Base-by-base conservation (phyloP, 495 filamentous ascomycete species). In the Jackrogersella minutella region DNA sequence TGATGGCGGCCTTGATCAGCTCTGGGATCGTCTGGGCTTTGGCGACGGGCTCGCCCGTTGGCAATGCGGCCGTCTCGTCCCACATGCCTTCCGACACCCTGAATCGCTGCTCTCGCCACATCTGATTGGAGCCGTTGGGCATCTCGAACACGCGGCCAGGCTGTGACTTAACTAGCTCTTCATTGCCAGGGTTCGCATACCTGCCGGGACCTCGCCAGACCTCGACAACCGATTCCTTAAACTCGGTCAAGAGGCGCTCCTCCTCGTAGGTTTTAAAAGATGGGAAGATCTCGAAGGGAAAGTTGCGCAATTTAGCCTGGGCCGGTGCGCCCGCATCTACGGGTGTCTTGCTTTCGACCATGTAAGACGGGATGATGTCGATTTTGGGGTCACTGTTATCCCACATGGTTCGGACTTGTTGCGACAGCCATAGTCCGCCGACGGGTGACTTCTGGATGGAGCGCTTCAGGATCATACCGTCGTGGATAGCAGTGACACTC, bases 191-290 rank as follows among this genome's bases (percentile, higher is more conserved):
- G 36, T 83, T 81, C 4, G 82, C 74, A 57, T 90, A 86, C 19
- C 86, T 84, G 53, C 89, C 90, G 0, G 91, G 91, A 0, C 93
- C 92, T n/a, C 85, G 83, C 94, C 94, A 98, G 24, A 93, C 86
- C 73, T 96, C 91, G 22, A 97, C 94, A 41, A 97, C 93, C 46
- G 89, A 94, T 80, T 99, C 96, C 80, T 99, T 99, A 83, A 97
- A 99, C 73, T 97, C 92, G 36, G 90, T 91, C 19, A 98, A 78
- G 11, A 97, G 90, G 41, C 95, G 91, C 70, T 98, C 96, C 82
- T 99, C 96, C 76, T 97, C 86, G 24, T 92, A 85, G 13, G 81
- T 80, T 64, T 90, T 87, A 84, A 92, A 98, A 28, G 89, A 90
- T 3, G 83, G 83, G 49, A 86, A 77, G 5, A 93, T 90, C 37